Percentiles rank a stretch among this genome's conserved stretches.
Conservation (phyloP, 2,329 filamentous ascomycete species). For the Arthrocladium fulminans region DNA sequence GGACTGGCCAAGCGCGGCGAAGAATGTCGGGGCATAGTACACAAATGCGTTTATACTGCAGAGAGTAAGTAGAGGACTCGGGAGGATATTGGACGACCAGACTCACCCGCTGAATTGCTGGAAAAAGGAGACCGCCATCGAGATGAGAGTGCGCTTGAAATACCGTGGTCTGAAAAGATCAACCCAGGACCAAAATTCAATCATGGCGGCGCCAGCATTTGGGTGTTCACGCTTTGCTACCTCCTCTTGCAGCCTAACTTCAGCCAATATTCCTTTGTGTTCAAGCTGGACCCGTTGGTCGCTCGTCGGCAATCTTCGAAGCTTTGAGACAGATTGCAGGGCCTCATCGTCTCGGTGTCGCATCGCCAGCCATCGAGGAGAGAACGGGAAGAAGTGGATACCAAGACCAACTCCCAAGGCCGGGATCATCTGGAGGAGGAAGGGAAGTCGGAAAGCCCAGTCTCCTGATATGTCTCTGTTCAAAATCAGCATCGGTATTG, state of each 20-base stretch:
- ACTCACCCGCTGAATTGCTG: no score
- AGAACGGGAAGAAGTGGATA: slow-evolving; percentile 40
- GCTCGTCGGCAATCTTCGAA: slow-evolving; percentile 34
- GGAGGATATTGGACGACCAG: no score
- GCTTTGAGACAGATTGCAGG: slow-evolving; percentile 30
- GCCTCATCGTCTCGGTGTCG: slow-evolving; percentile 33
- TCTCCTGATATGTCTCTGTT: no score
- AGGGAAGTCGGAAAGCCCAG: slow-evolving; percentile 40
- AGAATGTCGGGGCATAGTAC: slow-evolving; percentile 49
- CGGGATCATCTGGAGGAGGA: slow-evolving; percentile 28
- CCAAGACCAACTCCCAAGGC: slow-evolving; percentile 30
- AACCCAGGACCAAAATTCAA: slow-evolving; percentile 32
- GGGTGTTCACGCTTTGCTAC: no score
- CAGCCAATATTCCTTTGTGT: no score
- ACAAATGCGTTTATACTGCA: no score
- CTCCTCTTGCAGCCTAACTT: no score
- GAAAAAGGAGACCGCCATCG: slow-evolving; percentile 36
- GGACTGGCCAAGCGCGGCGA: slow-evolving; percentile 27
- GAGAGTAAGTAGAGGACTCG: no score
- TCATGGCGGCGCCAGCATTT: slow-evolving; percentile 32
- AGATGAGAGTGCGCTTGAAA: slow-evolving; percentile 35
- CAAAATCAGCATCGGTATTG: no score
- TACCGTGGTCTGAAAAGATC: slow-evolving; percentile 41
- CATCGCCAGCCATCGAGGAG: slow-evolving; percentile 39
- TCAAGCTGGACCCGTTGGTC: slow-evolving; percentile 40